Evolutionary conservation across 2,329 filamentous ascomycete genomes (phyloP), one percentile per base, ranked within the genome.

Genomic region (Alternaria sp.): DNA sequence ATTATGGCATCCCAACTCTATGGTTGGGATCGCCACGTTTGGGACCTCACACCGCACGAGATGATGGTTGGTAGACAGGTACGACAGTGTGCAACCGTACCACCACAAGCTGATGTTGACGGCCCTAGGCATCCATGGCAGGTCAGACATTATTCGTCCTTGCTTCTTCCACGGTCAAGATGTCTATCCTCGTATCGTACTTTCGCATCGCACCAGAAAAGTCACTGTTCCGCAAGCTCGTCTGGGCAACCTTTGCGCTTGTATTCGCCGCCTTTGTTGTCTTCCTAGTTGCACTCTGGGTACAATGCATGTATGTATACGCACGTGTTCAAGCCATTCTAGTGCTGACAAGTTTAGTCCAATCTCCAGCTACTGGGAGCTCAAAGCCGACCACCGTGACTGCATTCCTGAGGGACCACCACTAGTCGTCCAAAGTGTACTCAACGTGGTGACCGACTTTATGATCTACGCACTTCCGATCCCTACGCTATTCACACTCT

Each of bases 361-460:
- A 3, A 78, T 82, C 14, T 69, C 75, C 41, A 77, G 79, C 49
- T 83, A 83, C 55, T 84, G 82, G 82, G 70, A 70, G 22, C 76
- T 81, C 39, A 74, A 75, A 9, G 67, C 77, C 24, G 70, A 60
- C 66, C 75, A 68, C 62, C 70, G 58, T 51, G 73, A 79, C 56
- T 84, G 82, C 64, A 71, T 83, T 28, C 72, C 82, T 14, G 82
- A 84, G 73, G 81, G 81, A 18, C 76, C 75, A 4, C 75, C 77
- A n/a, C 79, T 81, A 5, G 68, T 84, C 5, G 76, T 75, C 30
- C 77, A 80, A 34, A 81, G 78, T 6, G 70, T 80, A 4, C 68
- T 84, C 51, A 83, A 82, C 54, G 81, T 80, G 30, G 64, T 81
- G 7, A 79, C 81, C 9, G 82, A 84, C 64, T 75, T 83, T 39